Conservation (phyloP, 495 filamentous ascomycete species). For the Polyplosphaeria fusca region DNA sequence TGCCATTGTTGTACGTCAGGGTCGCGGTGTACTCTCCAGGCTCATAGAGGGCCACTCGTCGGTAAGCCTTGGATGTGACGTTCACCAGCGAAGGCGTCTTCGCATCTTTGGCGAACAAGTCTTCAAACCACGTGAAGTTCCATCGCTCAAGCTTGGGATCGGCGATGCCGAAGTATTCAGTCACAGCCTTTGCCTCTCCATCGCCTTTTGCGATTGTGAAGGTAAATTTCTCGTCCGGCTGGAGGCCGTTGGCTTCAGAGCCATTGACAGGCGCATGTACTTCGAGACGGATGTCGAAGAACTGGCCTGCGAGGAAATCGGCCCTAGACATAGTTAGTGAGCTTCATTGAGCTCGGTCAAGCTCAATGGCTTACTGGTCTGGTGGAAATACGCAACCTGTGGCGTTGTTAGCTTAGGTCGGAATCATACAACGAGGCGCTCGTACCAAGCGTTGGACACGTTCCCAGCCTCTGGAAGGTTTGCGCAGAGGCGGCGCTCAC, state of each 20-base stretch:
- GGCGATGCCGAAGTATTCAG: slow-evolving; percentile 57
- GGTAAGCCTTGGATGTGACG: slow-evolving; percentile 67
- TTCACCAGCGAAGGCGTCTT: slow-evolving; percentile 62
- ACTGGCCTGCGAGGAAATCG: slow-evolving; percentile 71
- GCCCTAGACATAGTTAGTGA: slow-evolving; percentile 36
- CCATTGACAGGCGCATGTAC: slow-evolving; percentile 74
- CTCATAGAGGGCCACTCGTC: slow-evolving; percentile 63
- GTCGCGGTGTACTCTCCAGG: slow-evolving; percentile 65
- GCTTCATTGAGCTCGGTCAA: not conserved
- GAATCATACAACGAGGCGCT: not conserved
- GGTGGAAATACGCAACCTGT: slow-evolving; percentile 66
- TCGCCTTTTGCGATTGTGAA: slow-evolving; percentile 64
- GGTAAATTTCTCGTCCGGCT: slow-evolving; percentile 64
- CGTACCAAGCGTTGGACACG: slow-evolving; percentile 61
- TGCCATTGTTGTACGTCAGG: slow-evolving; percentile 62
- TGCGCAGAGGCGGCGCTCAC: slow-evolving; percentile 46
- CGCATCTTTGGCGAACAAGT: slow-evolving; percentile 67
- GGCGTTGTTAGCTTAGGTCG: slow-evolving; percentile 9
- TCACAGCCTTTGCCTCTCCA: slow-evolving; percentile 45
- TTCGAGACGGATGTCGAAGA: slow-evolving; percentile 73
- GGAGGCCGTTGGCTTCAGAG: slow-evolving; percentile 59
- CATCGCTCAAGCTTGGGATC: slow-evolving; percentile 66
- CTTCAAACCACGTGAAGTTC: slow-evolving; percentile 72
- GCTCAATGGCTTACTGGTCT: slow-evolving; percentile 54
- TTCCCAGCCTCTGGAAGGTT: slow-evolving; percentile 67